phyloP scores from a whole-genome alignment of 257 asterid genomes.

The Gynochthodes officinalis region DNA sequence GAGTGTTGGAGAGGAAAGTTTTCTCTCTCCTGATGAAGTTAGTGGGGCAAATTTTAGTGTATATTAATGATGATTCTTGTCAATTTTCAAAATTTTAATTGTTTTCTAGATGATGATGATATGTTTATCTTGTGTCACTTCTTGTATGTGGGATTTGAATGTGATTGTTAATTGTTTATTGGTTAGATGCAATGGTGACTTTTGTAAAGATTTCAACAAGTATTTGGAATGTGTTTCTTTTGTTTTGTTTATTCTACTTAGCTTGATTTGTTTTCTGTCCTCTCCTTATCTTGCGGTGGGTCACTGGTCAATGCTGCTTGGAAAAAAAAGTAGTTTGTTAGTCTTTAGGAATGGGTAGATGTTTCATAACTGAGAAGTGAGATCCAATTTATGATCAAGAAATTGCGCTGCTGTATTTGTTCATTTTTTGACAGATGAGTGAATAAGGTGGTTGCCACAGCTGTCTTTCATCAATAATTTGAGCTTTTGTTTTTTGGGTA shows the following conservation, averaged over 20 bases:
- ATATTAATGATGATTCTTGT: constrained; percentile 12
- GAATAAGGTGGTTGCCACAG: constrained; percentile 16
- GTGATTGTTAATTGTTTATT: constrained; percentile 18
- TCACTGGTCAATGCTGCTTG: constrained; percentile 1
- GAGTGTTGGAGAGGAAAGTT: constrained; percentile 20
- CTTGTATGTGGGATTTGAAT: constrained; percentile 21
- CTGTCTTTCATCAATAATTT: constrained; percentile 14
- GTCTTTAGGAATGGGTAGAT: not conserved
- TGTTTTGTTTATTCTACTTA: not conserved
- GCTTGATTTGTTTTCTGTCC: not conserved
- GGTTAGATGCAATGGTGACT: not conserved
- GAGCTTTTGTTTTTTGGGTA: not conserved
- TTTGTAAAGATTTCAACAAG: constrained; percentile 4
- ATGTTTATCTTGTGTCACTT: not conserved
- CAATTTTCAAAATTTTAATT: constrained; percentile 11
- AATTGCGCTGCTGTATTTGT: not conserved
- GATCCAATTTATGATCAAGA: not conserved
- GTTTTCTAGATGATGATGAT: constrained; percentile 3
- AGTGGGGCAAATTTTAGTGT: constrained; percentile 15
- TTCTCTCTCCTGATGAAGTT: constrained; percentile 20
- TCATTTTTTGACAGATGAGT: not conserved
- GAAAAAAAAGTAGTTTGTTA: too few species aligned
- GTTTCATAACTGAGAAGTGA: not conserved
- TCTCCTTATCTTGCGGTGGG: not conserved
- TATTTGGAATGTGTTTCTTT: not conserved